Evolutionary conservation across 2,329 filamentous ascomycete genomes (phyloP), one percentile per base, ranked within the genome.

Genomic region (Diaporthe sp.): DNA sequence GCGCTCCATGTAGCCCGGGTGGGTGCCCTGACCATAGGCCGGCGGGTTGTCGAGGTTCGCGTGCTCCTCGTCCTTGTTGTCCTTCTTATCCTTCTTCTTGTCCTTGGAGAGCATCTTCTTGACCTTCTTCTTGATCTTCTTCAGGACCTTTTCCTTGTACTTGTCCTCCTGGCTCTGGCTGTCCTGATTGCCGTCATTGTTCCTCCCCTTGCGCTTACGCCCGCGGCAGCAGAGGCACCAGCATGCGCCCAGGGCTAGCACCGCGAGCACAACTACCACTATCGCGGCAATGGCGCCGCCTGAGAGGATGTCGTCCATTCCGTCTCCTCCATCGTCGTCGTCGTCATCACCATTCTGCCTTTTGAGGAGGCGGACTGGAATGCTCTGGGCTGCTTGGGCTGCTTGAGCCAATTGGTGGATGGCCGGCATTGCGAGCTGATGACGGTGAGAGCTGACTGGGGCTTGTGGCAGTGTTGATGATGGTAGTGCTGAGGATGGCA

Each of bases 21-120:
- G 62, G 15, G 62, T 68, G 44, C 62, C 62, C 62, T 51, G 31
- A 6, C 62, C 62, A 8, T 68, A 68, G 2, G 62, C 44, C 13
- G 62, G 62, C 44, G 62, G 62, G 6, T 22, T 22, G 44, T 37
- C 46, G 28, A 51, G 44, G 31, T 68, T 10, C 8, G 46, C 46
- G 12, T 53, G 62, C 12, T 67, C 44, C 13, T 51, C 44, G 6
- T 51, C 62, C 62, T 68, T 34, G 31, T 53, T 49, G 31, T 68
- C 34, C 28, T 37, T 37, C 7, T 51, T 51, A 10, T 53, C 62
- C 19, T 68, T 68, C 31, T 68, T 68, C 62, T 68, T 51, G 46
- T 68, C 62, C 46, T 68, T 68, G 7, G 51, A 39, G 12, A 68
- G 28, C 46, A 68, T 51, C 62, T 68, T 68, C 62, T 68, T 68